Evolutionary conservation across 169 alveolate species (phyloP).

Genomic region (Eimeria falciformis): DNA sequence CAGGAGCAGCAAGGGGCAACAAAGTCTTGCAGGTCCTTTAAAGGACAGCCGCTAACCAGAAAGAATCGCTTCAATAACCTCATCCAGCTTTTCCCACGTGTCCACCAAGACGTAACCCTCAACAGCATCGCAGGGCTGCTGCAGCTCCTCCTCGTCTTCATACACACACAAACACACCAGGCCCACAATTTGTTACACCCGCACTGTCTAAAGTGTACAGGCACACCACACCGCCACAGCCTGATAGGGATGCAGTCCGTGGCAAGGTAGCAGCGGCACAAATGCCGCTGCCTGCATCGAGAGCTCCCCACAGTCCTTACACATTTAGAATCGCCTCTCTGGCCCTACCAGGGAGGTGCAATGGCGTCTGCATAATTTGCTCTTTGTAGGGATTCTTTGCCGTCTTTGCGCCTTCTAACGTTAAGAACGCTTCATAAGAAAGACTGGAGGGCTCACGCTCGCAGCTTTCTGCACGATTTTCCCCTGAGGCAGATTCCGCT

Average conservation of each 20-base stretch:
- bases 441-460: background rate
- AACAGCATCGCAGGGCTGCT: no score
- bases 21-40: background rate
- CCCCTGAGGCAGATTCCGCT: background rate
- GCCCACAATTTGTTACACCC: no score
- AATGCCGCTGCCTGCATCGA: background rate
- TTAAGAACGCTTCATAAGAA: background rate
- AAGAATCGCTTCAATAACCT: background rate
- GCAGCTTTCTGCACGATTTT: background rate
- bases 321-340: background rate
- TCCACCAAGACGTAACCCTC: background rate
- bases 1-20: background rate
- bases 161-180: no score
- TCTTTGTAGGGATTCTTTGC: background rate
- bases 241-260: no score
- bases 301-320: background rate
- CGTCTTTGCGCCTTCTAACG: background rate
- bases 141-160: no score
- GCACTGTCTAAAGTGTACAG: no score
- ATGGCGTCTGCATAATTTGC: background rate
- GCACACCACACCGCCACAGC: no score
- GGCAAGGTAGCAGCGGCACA: background rate
- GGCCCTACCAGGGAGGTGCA: conserved; percentile 6
- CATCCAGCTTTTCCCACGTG: background rate
- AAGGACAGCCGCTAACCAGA: background rate